phyloP scores from a whole-genome alignment of 2,329 filamentous ascomycete genomes.

The Bimuria novae-zelandiae region DNA sequence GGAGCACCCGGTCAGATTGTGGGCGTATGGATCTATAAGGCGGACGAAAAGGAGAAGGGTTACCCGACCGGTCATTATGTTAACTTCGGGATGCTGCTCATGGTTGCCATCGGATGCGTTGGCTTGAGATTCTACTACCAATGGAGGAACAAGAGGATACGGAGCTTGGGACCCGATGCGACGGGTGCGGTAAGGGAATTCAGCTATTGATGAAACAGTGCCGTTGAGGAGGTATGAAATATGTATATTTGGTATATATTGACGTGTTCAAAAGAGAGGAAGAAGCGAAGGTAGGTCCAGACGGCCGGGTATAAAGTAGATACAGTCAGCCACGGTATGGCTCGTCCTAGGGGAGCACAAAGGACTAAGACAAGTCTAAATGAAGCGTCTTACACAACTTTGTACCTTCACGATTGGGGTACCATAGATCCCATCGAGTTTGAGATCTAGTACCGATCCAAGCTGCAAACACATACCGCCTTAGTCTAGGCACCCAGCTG shows the following conservation, averaged over 20 bases:
- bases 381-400: too few species aligned
- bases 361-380: too few species aligned
- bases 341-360: too few species aligned
- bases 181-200: neutral
- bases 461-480: neutral
- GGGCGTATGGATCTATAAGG: constrained; percentile 75
- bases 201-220: neutral
- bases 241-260: neutral
- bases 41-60: constrained; percentile 61
- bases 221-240: neutral
- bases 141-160: constrained; percentile 3
- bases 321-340: too few species aligned
- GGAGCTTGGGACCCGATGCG: neutral
- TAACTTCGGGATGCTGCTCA: constrained; percentile 45
- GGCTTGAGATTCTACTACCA: constrained; percentile 8
- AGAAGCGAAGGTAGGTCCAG: too few species aligned
- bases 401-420: too few species aligned
- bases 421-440: too few species aligned
- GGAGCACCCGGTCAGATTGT: constrained; percentile 73
- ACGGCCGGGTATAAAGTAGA: too few species aligned
- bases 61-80: constrained; percentile 74
- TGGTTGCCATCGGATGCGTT: constrained; percentile 8
- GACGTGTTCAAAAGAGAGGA: neutral
- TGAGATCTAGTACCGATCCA: too few species aligned
- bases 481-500: constrained; percentile 10